Base-by-base conservation (phyloP, 1,284 basidiomycete genomes). In the Pascua guehoae region DNA sequence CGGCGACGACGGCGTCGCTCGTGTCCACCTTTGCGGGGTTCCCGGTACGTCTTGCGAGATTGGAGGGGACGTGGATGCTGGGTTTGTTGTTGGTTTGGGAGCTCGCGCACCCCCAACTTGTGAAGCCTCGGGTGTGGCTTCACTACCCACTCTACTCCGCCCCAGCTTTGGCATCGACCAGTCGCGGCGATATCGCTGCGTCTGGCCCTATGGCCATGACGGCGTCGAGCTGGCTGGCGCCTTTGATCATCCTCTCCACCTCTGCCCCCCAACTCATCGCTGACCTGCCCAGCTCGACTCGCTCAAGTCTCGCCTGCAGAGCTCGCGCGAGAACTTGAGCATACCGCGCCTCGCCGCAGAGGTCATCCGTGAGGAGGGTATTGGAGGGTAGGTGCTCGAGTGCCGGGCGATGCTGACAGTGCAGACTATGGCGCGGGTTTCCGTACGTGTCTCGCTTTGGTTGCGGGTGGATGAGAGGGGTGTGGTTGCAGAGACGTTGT, bases 241-340 rank as follows among this genome's bases (percentile, higher is more conserved):
- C 24, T 32, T 32, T 32, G 24, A 32, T 3, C 24, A 4, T 16
- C 41, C 41, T n/a, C n/a, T 16, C n/a, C 42, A 5, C 24, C 10
- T 32, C 32, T 37, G 12, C 36, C 7, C 15, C 38, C 16, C 37
- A n/a, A 16, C 18, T 14, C 18, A 12, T n/a, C 10, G 17, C 55
- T 49, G 37, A 51, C 32, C 18, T n/a, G n/a, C 24, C 32, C 60
- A 75, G 84, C 81, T 96, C 78, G 92, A 96, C 74, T 92, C 89
- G 56, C 83, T 95, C 75, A 95, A 93, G 78, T 92, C 89, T 52
- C 84, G 92, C 62, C 78, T 96, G 47, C 92, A 96, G 78, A 91
- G 90, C 41, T 89, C 86, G 54, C 86, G 88, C 75, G 86, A 83
- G 54, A 83, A 81, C 56, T 83, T 90, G 58, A 85, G 87, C 1